phyloP scores from a whole-genome alignment of 768 basidiomycete species.

The Leucocoprinus birnbaumii region DNA sequence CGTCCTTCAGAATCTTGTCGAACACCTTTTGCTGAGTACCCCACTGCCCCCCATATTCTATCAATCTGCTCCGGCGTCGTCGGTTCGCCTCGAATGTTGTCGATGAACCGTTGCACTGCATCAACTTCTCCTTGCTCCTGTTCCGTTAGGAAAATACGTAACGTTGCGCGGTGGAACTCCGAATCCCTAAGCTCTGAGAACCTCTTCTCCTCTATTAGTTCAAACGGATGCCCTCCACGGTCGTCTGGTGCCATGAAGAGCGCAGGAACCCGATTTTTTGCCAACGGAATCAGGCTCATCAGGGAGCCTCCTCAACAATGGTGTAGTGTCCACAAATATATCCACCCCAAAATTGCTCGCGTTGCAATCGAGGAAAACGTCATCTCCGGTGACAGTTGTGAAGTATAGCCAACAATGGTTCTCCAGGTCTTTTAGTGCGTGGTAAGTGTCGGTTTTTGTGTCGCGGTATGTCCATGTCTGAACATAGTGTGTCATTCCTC shows the following conservation, averaged over 20 bases:
- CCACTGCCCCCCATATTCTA: too few species aligned
- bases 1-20: too few species aligned
- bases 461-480: conserved; percentile 1
- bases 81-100: too few species aligned
- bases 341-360: conserved; percentile 23
- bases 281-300: neutral
- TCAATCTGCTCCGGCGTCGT: too few species aligned
- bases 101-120: too few species aligned
- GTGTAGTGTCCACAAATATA: neutral
- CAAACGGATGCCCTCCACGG: neutral
- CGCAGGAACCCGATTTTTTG: neutral
- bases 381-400: conserved; percentile 36
- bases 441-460: conserved; percentile 32
- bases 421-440: conserved; percentile 33
- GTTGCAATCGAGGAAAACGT: conserved; percentile 36
- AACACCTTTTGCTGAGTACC: too few species aligned
- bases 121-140: too few species aligned
- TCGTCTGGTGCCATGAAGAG: neutral
- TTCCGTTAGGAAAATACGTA: too few species aligned
- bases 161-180: conserved; percentile 16
- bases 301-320: neutral
- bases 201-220: conserved; percentile 5
- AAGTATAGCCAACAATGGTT: conserved; percentile 52
- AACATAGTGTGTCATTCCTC: conserved; percentile 20
- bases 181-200: conserved; percentile 27